Evolutionary conservation across 208 protist species (phyloP).

Genomic region (Crithidia acanthocephali): DNA sequence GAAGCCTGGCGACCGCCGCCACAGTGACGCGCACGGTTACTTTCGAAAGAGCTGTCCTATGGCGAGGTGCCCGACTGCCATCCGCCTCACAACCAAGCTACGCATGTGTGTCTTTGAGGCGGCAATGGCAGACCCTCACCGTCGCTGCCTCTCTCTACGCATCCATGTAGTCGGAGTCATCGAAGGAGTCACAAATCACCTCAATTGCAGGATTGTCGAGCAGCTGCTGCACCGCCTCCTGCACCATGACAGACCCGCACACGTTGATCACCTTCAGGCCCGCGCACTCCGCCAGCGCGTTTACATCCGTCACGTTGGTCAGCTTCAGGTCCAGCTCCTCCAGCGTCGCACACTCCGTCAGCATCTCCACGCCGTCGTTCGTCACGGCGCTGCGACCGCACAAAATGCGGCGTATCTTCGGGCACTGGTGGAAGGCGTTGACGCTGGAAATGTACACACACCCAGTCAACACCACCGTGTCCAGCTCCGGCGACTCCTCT

Average conservation of each 20-base stretch:
- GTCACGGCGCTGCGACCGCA: slow-evolving; percentile 69
- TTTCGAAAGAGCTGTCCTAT: too few species aligned
- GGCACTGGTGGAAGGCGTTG: slow-evolving; percentile 80
- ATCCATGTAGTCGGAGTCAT: slow-evolving; percentile 45
- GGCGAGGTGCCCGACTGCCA: too few species aligned
- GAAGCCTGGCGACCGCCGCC: too few species aligned
- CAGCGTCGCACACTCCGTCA: slow-evolving; percentile 58
- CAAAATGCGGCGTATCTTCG: slow-evolving; percentile 72
- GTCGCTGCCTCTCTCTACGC: too few species aligned
- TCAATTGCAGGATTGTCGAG: slow-evolving; percentile 50
- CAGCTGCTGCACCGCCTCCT: slow-evolving; percentile 55
- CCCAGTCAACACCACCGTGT: slow-evolving; percentile 72
- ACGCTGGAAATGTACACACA: slow-evolving; percentile 77
- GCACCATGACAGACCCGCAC: slow-evolving; percentile 44
- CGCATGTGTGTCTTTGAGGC: too few species aligned
- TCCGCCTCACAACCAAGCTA: too few species aligned
- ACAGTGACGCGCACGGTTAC: too few species aligned
- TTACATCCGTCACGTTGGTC: slow-evolving; percentile 66
- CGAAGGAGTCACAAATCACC: slow-evolving; percentile 77
- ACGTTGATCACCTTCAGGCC: slow-evolving; percentile 76
- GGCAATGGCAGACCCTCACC: too few species aligned
- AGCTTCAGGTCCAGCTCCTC: slow-evolving; percentile 83
- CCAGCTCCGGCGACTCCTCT: slow-evolving; percentile 58
- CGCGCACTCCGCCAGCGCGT: slow-evolving; percentile 55
- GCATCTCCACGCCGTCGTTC: slow-evolving; percentile 66